phyloP scores from a whole-genome alignment of 805 yeast species.

The Hanseniaspora mollemarum region DNA sequence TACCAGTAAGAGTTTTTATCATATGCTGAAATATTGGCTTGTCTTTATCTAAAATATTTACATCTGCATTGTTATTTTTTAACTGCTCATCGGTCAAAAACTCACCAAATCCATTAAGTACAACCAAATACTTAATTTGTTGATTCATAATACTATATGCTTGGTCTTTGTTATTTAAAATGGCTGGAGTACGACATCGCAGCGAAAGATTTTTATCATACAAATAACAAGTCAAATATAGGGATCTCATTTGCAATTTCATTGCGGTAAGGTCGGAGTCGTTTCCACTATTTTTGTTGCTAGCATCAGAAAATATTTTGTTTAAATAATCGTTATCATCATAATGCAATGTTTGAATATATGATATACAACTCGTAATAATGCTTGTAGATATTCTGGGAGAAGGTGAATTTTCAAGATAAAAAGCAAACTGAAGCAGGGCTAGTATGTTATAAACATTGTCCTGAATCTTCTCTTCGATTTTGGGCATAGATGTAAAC shows the following conservation, averaged over 20 bases:
- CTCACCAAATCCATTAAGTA: background rate
- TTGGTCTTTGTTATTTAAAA: constrained; percentile 7
- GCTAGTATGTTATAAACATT: constrained; percentile 9
- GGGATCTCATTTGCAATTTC: constrained; percentile 4
- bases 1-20: background rate
- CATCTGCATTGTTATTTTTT: background rate
- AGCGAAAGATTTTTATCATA: constrained; percentile 6
- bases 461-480: background rate
- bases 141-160: constrained; percentile 4
- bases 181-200: constrained; percentile 5
- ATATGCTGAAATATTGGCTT: background rate
- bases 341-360: constrained; percentile 2
- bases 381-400: constrained; percentile 8
- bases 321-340: constrained; percentile 8
- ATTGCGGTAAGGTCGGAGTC: background rate
- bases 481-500: background rate
- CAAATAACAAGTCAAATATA: constrained; percentile 6
- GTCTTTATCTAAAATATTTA: background rate
- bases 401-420: constrained; percentile 12
- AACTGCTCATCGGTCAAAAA: constrained; percentile 1
- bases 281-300: background rate
- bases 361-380: constrained; percentile 5
- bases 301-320: background rate
- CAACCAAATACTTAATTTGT: constrained; percentile 3
- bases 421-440: background rate